Percentiles rank a stretch among this genome's conserved stretches.
These are phyloP conservation scores for Lactarius vividus DNA, from an alignment of 768 basidiomycete genomes.

Conservation along the genomic window DNA sequence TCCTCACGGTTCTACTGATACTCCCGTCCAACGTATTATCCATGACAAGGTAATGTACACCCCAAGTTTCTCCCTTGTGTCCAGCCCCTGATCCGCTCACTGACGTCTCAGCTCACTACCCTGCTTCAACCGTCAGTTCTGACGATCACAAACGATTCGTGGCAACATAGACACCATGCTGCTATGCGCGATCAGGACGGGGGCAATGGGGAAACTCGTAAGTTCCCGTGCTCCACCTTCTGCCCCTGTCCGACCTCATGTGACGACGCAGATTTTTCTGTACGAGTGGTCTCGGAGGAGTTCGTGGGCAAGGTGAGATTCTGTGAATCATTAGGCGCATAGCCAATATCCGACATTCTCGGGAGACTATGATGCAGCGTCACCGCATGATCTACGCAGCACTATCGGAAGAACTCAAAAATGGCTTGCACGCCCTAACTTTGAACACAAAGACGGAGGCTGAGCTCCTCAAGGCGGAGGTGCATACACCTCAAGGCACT, in stretches of 20 bases:
- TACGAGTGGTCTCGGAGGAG: constrained; percentile 66
- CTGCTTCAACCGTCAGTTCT: constrained; percentile 62
- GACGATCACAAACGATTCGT: constrained; percentile 75
- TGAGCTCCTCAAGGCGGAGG: constrained; percentile 37
- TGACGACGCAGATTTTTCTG: constrained; percentile 60
- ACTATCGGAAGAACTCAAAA: constrained; percentile 64
- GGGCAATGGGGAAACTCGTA: constrained; percentile 79
- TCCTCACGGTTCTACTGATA: constrained; percentile 9
- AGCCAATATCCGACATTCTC: constrained; percentile 14
- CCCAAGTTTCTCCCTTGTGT: not conserved
- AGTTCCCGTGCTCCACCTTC: constrained; percentile 34
- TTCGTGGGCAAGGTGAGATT: constrained; percentile 70
- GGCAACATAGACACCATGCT: constrained; percentile 81
- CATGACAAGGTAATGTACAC: constrained; percentile 29
- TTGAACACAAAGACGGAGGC: constrained; percentile 68
- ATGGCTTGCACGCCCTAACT: constrained; percentile 75
- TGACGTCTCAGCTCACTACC: constrained; percentile 50
- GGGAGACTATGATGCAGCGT: constrained; percentile 70
- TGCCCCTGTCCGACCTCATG: constrained; percentile 5
- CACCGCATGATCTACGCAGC: constrained; percentile 77
- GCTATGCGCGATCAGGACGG: constrained; percentile 72
- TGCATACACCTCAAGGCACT: constrained; percentile 25
- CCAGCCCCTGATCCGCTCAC: constrained; percentile 24
- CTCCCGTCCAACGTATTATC: constrained; percentile 26
- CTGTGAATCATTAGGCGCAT: constrained; percentile 11